These are phyloP conservation scores for Leccinum obscurum DNA, from an alignment of 768 basidiomycete genomes.

Conservation along the genomic window DNA sequence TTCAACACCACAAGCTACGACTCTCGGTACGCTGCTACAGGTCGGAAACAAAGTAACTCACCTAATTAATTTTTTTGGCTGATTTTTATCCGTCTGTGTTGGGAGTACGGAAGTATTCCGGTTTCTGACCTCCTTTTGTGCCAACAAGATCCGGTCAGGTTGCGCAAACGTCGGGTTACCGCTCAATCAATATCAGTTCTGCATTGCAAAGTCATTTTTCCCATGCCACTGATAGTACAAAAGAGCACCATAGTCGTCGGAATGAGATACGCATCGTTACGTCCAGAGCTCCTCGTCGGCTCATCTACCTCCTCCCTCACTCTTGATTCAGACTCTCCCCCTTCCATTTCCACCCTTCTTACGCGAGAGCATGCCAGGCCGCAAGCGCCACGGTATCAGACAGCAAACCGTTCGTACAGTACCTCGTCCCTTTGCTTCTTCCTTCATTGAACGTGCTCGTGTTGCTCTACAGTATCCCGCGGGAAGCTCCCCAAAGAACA, in stretches of 20 bases:
- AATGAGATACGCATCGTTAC: conserved; percentile 5
- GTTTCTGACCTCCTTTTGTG: no score
- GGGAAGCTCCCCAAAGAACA: conserved; percentile 20
- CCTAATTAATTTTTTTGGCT: no score
- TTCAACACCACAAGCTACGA: no score
- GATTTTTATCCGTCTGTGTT: no score
- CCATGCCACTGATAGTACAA: conserved; percentile 13
- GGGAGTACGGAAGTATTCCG: no score
- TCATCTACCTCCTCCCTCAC: neutral
- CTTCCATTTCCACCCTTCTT: neutral
- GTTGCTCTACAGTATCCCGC: conserved; percentile 8
- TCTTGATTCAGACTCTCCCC: no score
- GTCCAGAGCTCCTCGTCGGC: conserved; percentile 5
- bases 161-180: no score
- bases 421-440: conserved; percentile 4
- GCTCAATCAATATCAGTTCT: no score
- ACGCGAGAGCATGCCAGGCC: conserved; percentile 17
- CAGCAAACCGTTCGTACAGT: conserved; percentile 10
- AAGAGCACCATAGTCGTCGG: conserved; percentile 9
- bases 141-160: no score
- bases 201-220: no score
- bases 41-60: no score
- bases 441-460: conserved; percentile 7
- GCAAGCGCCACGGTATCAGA: conserved; percentile 11
- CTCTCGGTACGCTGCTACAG: no score